Evolutionary conservation across 257 asterid species (phyloP), one percentile per base, ranked within the genome.

Genomic region (Craterostigma plantagineum): DNA sequence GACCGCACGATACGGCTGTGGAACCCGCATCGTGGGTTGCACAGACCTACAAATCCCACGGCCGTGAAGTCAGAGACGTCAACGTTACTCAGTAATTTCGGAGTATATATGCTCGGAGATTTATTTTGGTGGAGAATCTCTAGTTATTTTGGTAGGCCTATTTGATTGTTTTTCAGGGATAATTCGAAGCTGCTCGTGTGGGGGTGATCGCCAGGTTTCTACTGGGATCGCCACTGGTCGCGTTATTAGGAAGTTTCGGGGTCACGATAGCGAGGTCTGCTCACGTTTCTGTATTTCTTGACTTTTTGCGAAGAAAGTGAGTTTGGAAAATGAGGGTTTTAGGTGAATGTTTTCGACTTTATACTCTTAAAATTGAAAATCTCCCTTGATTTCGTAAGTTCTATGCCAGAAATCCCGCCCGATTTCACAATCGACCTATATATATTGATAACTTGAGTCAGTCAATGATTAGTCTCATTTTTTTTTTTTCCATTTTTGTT

Each of bases 1-100:
- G 97, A 86, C 62, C 91, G 94, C 8, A 86, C 97, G 7, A 78
- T 86, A 14, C 77, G 96, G 15, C 71, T 86, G 3, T 86, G 96
- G 96, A 86, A 86, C 65, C 96, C 96, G 46, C 94, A 86, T 71
- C 91, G 87, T 43, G 94, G 94, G 45, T 51, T 76, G 62, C 94
- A 59, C 53, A 76, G 68, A 86, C 94, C 59, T 86, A 86, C 66
- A 78, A 81, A 59, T 70, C 93, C 10, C 94, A 86, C 58, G 97
- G 91, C 65, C 94, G 94, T 42, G 93, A 78, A 65, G 93, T 86
- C 50, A 91, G 94, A 12, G 93, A 86, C 37, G 92, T 86, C 52
- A 92, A 86, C 18, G 94, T 86, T 37, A 65, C 87, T 18, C 10
- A 56, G 94, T 81, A 75, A 43, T 23, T 23, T 23, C 30, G 30